Evolutionary conservation across 2,329 filamentous ascomycete species (phyloP).

Genomic region (Fusarium globosum): DNA sequence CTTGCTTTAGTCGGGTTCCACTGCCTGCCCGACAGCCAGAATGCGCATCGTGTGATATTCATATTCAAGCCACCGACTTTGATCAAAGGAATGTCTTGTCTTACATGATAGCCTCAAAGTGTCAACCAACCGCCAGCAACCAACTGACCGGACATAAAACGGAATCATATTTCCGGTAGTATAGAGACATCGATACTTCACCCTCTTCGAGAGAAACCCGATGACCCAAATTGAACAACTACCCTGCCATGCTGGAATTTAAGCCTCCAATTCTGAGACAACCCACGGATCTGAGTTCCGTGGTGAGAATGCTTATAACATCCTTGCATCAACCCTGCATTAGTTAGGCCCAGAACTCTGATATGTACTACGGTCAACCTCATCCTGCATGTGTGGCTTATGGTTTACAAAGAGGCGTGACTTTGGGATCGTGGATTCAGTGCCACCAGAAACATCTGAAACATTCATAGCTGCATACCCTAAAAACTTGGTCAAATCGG

Average conservation of each 20-base stretch:
- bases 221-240: background rate
- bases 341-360: background rate
- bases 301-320: constrained; percentile 25
- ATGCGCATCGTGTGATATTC: background rate
- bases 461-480: background rate
- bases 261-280: constrained; percentile 21
- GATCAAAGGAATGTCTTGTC: constrained; percentile 35
- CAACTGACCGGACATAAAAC: background rate
- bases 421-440: constrained; percentile 10
- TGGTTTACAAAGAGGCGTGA: constrained; percentile 1
- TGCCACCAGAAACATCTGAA: constrained; percentile 17
- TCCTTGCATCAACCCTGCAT: constrained; percentile 35
- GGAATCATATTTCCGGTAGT: background rate
- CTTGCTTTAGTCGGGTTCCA: background rate
- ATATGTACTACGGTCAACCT: constrained; percentile 1
- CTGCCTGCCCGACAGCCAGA: background rate
- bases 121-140: background rate
- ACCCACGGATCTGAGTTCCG: background rate
- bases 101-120: constrained; percentile 25
- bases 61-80: constrained; percentile 16
- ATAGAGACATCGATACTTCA: background rate
- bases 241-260: constrained; percentile 22
- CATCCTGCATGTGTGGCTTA: constrained; percentile 11
- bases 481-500: background rate
- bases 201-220: background rate